Evolutionary conservation across 805 yeast genomes (phyloP), one percentile per base, ranked within the genome.

Genomic region (Candida anglica): DNA sequence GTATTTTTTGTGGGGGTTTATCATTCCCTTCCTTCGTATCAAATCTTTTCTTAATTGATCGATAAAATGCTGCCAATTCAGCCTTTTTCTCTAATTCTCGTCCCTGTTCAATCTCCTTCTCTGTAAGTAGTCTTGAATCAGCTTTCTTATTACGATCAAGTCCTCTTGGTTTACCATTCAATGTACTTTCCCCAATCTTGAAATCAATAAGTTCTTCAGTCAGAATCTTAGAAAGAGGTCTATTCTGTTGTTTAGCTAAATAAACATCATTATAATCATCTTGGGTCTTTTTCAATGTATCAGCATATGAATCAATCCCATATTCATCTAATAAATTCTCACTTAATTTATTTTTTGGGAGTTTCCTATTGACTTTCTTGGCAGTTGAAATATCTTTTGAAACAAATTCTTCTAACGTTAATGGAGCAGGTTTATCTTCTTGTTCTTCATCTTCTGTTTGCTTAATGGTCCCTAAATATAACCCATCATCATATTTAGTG

Each of bases 261-360:
- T 48, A 43, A 3, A 52, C 8, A 23, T 38, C 53, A 37, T 57
- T 52, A 40, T 58, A 58, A 41, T 63, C 67, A 21, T 50, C 47
- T 15, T 46, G 40, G 16, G 6, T 7, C 4, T 42, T 34, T 21
- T 49, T 52, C 2, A 54, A 50, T 1, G 63, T 53, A 9, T 59
- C 54, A 6, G 41, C 30, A 39, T 60, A 62, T 37, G 53, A 49
- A 3, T 43, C 53, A 11, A 66, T 35, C 1, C 71, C 71, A 41
- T 66, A 66, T 33, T 66, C 71, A 22, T 59, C 61, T 17, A 64
- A 43, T 19, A 63, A 49, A 31, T 60, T 53, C 19, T 54, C 62
- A 13, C 58, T 45, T 30, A 60, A 34, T 30, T 56, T 56, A 23
- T 51, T 48, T 9, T 40, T 45, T 23, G 63, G 56, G 31, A 63